Conservation (phyloP, 2,329 filamentous ascomycete species). For the Rhexocercosporidium sp. region DNA sequence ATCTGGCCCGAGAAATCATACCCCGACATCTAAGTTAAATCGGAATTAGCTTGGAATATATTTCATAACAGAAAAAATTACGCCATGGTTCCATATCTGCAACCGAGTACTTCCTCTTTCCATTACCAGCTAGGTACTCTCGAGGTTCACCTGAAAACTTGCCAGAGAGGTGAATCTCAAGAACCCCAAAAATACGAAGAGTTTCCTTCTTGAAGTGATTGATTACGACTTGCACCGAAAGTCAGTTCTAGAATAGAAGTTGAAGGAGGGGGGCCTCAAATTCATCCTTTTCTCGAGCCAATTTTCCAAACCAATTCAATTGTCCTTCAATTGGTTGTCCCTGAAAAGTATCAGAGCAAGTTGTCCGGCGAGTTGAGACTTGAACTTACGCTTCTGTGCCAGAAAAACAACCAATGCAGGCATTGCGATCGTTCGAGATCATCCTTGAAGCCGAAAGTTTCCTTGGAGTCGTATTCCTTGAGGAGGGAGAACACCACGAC, state of each 20-base stretch:
- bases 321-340: conserved; percentile 51
- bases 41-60: conserved; percentile 45
- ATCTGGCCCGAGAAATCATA: conserved; percentile 4
- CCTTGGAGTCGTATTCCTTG: conserved; percentile 53
- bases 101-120: conserved; percentile 58
- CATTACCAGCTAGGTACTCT: conserved; percentile 58
- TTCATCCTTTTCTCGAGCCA: conserved; percentile 51
- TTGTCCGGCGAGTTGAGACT: not conserved
- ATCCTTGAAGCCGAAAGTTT: conserved; percentile 57
- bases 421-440: conserved; percentile 54
- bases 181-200: conserved; percentile 57
- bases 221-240: conserved; percentile 47
- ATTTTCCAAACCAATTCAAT: conserved; percentile 44
- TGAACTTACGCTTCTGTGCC: conserved; percentile 47
- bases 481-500: conserved; percentile 59
- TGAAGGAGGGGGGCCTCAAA: conserved; percentile 41
- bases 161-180: conserved; percentile 58
- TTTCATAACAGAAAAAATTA: conserved; percentile 54
- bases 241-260: not conserved
- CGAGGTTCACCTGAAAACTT: conserved; percentile 54
- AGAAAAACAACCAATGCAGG: conserved; percentile 61
- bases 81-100: conserved; percentile 58
- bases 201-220: conserved; percentile 57
- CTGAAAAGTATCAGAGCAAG: not conserved
- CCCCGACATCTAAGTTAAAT: conserved; percentile 1